Evolutionary conservation across 306 rosid genomes (phyloP).

Genomic region (Mimosa bimucronata): DNA sequence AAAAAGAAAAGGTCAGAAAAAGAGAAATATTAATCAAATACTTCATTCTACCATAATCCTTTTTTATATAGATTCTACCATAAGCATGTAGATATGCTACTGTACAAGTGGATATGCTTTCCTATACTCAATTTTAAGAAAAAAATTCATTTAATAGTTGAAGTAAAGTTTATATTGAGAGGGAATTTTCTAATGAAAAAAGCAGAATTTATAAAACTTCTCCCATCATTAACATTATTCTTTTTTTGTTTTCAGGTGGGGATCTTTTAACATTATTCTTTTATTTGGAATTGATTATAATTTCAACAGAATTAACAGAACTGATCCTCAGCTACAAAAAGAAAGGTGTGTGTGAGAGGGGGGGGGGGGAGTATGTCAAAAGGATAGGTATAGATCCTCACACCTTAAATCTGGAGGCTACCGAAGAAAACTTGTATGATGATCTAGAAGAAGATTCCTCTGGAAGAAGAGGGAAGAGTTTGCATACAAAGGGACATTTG

Average conservation of each 20-base stretch:
- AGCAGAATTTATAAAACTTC: background rate
- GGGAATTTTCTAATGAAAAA: background rate
- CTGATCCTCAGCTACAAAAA: background rate
- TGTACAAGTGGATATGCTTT: background rate
- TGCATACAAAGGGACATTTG: conserved; percentile 75
- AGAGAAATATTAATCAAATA: conserved; percentile 35
- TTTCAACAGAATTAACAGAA: background rate
- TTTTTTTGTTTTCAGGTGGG: background rate
- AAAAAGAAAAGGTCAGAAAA: conserved; percentile 27
- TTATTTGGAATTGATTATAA: background rate
- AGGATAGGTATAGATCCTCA: conserved; percentile 16
- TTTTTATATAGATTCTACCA: background rate
- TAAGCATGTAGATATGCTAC: background rate
- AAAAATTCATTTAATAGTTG: background rate
- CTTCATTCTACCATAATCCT: conserved; percentile 1
- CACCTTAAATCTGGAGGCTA: conserved; percentile 96
- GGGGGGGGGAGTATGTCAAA: background rate
- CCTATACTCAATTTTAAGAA: background rate
- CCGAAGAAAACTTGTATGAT: conserved; percentile 94
- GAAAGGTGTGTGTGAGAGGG: background rate
- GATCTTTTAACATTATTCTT: background rate
- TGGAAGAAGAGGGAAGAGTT: conserved; percentile 65
- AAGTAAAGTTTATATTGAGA: background rate
- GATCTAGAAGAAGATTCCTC: conserved; percentile 93
- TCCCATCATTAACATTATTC: background rate